Evolutionary conservation across 1,139 yeast genomes (phyloP).

Genomic region (Magnusiomyces suaveolens): DNA sequence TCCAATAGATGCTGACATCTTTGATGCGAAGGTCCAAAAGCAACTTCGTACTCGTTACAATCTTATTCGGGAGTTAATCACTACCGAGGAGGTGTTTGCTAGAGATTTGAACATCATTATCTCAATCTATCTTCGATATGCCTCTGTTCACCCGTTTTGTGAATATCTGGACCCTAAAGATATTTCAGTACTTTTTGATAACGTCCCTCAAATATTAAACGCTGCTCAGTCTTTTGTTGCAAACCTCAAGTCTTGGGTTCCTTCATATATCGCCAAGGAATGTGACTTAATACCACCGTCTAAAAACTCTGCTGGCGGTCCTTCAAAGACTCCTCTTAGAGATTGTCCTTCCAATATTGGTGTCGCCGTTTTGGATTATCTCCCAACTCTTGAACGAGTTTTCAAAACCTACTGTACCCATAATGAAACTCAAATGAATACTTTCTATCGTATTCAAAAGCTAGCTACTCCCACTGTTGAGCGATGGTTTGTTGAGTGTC

Average conservation of each 20-base stretch:
- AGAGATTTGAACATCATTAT: slow-evolving; percentile 31
- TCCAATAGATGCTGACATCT: background rate
- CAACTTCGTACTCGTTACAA: slow-evolving; percentile 22
- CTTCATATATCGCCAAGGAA: slow-evolving; percentile 21
- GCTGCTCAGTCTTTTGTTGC: slow-evolving; percentile 25
- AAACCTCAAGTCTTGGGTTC: slow-evolving; percentile 22
- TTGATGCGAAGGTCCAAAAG: slow-evolving; percentile 14
- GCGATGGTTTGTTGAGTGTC: slow-evolving; percentile 29
- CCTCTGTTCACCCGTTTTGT: slow-evolving; percentile 22
- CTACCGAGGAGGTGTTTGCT: slow-evolving; percentile 31
- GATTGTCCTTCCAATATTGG: slow-evolving; percentile 30
- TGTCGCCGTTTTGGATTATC: slow-evolving; percentile 25
- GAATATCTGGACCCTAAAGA: slow-evolving; percentile 27
- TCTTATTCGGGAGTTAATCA: slow-evolving; percentile 31
- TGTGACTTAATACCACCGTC: slow-evolving; percentile 15
- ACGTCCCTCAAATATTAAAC: slow-evolving; percentile 26
- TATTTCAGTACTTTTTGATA: slow-evolving; percentile 26
- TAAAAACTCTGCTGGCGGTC: background rate
- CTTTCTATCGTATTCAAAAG: slow-evolving; percentile 21
- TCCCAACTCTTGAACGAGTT: slow-evolving; percentile 29
- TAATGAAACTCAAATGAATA: slow-evolving; percentile 28
- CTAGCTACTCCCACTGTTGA: slow-evolving; percentile 27
- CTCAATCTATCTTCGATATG: slow-evolving; percentile 25
- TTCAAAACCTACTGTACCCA: slow-evolving; percentile 29
- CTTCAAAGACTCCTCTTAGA: slow-evolving; percentile 13